Evolutionary conservation across 1,284 basidiomycete genomes (phyloP), one percentile per base, ranked within the genome.

Genomic region (Microbotryum violaceum): DNA sequence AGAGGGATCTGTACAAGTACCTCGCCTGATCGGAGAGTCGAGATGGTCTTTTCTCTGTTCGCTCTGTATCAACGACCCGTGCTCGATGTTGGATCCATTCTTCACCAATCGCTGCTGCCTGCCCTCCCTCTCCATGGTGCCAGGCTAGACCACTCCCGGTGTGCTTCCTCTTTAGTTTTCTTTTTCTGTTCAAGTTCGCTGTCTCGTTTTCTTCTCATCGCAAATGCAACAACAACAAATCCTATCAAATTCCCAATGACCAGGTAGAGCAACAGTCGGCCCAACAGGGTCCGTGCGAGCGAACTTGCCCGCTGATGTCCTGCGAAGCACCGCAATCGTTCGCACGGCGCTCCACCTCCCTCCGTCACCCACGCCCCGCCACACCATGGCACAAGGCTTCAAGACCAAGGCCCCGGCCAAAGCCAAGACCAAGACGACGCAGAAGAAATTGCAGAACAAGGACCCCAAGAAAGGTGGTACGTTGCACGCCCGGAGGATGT

Each of bases 1-100:
- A 72, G 50, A 73, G 74, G 53, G 75, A 76, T 57, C n/a, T 58
- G 61, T 65, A 61, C 49, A n/a, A 31, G 20, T 60, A 53, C 46
- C 23, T 63, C 20, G 50, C 47, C 4, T 58, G 44, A 53, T n/a
- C 25, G 25, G 29, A 18, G 6, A 16, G 14, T 42, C 16, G 37
- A 42, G 12, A 1, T 49, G 48, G 21, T 49, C 48, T 14, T n/a
- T 49, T 23, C 14, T 49, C 4, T 49, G 23, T 18, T 49, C 23
- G 31, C 31, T 31, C 27, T 49, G 48, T 49, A 29, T 23, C 27
- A 4, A 21, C 37, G 37, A 42, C 16, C 18, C 12, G 37, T 29
- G 12, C 33, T 53, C 27, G n/a, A 27, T 21, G n/a, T 12, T 8
- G n/a, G n/a, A 16, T 37, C 33, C 33, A 33, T 29, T 18, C 51